A percentile compares a stretch with the other conserved stretches of the same genome.
Conservation (phyloP, 192 early-diverging fungal species). For the Rhizophagus sp. region DNA sequence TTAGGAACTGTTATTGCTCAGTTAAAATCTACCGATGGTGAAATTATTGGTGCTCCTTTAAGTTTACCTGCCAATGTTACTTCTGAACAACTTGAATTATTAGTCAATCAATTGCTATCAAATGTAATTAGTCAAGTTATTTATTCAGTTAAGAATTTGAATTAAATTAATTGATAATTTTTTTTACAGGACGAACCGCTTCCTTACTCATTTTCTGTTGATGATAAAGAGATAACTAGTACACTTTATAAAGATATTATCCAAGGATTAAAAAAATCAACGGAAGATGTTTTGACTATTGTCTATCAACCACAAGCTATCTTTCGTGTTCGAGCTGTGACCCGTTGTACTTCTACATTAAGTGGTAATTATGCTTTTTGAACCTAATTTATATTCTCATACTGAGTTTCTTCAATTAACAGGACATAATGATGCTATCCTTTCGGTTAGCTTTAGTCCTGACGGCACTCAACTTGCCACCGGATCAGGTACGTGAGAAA, state of each 20-base stretch:
- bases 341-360: slow-evolving; percentile 87
- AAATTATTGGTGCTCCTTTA: slow-evolving; percentile 81
- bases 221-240: slow-evolving; percentile 78
- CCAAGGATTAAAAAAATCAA: slow-evolving; percentile 70
- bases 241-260: slow-evolving; percentile 81
- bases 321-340: slow-evolving; percentile 91
- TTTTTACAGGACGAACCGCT: slow-evolving; percentile 78
- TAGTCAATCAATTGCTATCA: slow-evolving; percentile 88
- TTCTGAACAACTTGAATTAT: slow-evolving; percentile 79
- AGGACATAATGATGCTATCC: slow-evolving; percentile 94
- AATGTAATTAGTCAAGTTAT: slow-evolving; percentile 55
- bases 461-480: slow-evolving; percentile 90
- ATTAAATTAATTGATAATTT: neutral
- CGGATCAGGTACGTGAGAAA: slow-evolving; percentile 64
- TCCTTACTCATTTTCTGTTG: slow-evolving; percentile 93
- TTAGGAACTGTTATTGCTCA: slow-evolving; percentile 67
- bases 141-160: neutral
- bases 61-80: slow-evolving; percentile 84
- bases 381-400: too few species aligned
- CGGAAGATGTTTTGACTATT: slow-evolving; percentile 90
- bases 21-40: slow-evolving; percentile 79
- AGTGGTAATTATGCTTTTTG: slow-evolving; percentile 48
- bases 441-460: slow-evolving; percentile 87
- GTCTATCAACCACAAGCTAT: slow-evolving; percentile 94
- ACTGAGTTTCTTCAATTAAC: neutral